Evolutionary conservation across 2,329 filamentous ascomycete genomes (phyloP), one percentile per base, ranked within the genome.

Genomic region (Claviceps fusiformis): DNA sequence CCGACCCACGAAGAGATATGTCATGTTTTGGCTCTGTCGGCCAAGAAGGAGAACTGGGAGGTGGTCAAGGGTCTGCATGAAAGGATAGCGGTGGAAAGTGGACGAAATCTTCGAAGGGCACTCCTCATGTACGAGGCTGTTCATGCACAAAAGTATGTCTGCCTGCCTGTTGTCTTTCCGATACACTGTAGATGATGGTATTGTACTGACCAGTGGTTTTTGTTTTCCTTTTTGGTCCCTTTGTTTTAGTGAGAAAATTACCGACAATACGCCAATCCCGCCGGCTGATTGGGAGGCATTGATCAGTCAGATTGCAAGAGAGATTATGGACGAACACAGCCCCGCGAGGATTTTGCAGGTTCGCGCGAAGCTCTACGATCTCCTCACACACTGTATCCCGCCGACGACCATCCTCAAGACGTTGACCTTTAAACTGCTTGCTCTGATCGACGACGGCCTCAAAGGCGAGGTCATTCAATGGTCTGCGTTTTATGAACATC

Each of bases 231-330:
- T n/a, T n/a, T n/a, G n/a, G n/a, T n/a, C n/a, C n/a, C n/a, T n/a
- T n/a, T 41, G 35, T 54, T 54, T 33, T 64, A 96, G 92, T 70
- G 92, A 97, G 69, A 93, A 87, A 73, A 83, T 96, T 19, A 87
- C 85, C 52, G 90, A 96, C 61, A 83, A 78, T 59, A 97, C 92
- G 3, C 82, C 85, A 5, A 95, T 98, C 58, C 92, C 92, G 11
- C 93, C 92, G 0, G 91, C 95, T 1, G 93, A 98, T 64, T 98
- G 93, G 91, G 93, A 98, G 68, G 88, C 89, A 0, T 78, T 98
- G 58, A 91, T 98, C 61, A 78, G 81, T 5, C 83, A 95, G 65
- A 87, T 95, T 59, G 91, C 95, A n/a, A 84, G 86, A 64, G 91
- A 97, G 63, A 95, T 98, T 55, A 82, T 96, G 66, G 86, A 87